Evolutionary conservation across 2,329 filamentous ascomycete genomes (phyloP).

Genomic region (Neocucurbitaria cava): DNA sequence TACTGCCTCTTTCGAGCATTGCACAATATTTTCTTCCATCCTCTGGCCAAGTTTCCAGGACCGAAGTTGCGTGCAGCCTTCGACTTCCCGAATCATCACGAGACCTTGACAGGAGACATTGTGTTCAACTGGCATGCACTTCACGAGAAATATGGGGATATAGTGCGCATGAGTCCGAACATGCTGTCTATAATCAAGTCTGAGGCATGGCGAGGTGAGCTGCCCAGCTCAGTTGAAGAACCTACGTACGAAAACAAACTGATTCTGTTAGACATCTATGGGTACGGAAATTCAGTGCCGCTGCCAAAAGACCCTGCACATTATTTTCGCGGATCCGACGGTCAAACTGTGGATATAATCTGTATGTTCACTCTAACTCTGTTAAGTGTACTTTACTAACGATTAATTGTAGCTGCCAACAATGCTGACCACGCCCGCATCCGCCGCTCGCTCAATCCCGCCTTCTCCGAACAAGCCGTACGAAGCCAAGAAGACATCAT

Average conservation of each 20-base stretch:
- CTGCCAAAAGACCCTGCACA: constrained; percentile 16
- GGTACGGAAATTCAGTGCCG: constrained; percentile 7
- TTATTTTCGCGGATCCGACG: constrained; percentile 3
- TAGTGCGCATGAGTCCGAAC: constrained; percentile 14
- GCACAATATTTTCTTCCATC: constrained; percentile 49
- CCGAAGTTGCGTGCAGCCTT: constrained; percentile 39
- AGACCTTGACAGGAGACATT: not conserved
- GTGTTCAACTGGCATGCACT: constrained; percentile 6
- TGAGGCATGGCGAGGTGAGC: constrained; percentile 17
- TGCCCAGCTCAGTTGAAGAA: not conserved
- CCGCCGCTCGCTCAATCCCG: constrained; percentile 20
- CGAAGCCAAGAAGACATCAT: constrained; percentile 25
- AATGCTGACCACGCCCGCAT: constrained; percentile 20
- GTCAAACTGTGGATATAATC: constrained; percentile 9
- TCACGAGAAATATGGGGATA: constrained; percentile 16
- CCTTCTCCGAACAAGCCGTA: constrained; percentile 23
- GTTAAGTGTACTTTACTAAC: not conserved
- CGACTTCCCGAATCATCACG: constrained; percentile 16
- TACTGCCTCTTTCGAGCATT: constrained; percentile 17
- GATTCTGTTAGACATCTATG: constrained; percentile 17
- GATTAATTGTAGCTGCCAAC: constrained; percentile 11
- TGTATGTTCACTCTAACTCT: constrained; percentile 1
- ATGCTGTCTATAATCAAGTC: constrained; percentile 12
- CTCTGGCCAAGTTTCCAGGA: constrained; percentile 50
- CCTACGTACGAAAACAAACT: not conserved